These are phyloP conservation scores for Coffea eugenioides DNA, from an alignment of 257 asterid genomes.

Conservation along the genomic window DNA sequence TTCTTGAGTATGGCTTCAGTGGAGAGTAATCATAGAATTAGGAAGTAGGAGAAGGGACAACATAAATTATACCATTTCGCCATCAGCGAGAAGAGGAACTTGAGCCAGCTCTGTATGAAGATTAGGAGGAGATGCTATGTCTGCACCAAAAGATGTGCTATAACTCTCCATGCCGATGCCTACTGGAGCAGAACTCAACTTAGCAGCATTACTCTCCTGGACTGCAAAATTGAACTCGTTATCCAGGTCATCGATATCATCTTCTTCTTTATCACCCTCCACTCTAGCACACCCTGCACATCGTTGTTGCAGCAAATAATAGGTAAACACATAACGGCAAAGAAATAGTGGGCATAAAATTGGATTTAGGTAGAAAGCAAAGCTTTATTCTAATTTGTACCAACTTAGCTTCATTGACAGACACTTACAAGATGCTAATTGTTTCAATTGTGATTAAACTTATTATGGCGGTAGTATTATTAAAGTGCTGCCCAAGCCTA, in stretches of 20 bases:
- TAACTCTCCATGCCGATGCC: not conserved
- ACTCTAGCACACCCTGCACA: constrained; percentile 35
- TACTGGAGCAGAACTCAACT: not conserved
- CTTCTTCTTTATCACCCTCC: constrained; percentile 38
- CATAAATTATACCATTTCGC: constrained; percentile 8
- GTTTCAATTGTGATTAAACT: no score
- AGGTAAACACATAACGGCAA: no score
- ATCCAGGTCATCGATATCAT: constrained; percentile 31
- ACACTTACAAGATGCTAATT: no score
- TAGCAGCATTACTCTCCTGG: not conserved
- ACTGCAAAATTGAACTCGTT: constrained; percentile 27
- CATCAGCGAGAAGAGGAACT: constrained; percentile 20
- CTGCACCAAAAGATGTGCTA: constrained; percentile 2
- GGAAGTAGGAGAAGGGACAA: not conserved
- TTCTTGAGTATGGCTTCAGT: not conserved
- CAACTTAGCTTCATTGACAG: no score
- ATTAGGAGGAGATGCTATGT: not conserved
- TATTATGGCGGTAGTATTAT: no score
- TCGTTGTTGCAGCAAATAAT: not conserved
- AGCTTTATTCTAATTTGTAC: no score
- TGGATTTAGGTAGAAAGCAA: no score
- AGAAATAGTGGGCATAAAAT: no score
- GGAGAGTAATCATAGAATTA: no score
- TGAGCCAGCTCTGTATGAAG: not conserved
- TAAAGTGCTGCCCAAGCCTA: no score